Evolutionary conservation across 768 basidiomycete species (phyloP).

Genomic region (Collybiopsis luxurians): DNA sequence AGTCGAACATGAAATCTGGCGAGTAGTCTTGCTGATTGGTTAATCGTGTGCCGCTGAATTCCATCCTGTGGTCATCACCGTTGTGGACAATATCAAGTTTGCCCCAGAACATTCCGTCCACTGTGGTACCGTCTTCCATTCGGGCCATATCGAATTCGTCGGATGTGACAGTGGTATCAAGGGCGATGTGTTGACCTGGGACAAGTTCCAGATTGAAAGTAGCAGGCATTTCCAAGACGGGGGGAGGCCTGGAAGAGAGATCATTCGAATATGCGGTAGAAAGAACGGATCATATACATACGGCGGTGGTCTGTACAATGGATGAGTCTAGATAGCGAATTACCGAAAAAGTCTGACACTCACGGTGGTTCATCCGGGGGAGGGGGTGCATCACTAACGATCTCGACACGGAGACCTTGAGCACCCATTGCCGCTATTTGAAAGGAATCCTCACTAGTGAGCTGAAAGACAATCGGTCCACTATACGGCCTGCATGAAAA

Average conservation of each 20-base stretch:
- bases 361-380: slow-evolving; percentile 84
- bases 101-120: slow-evolving; percentile 87
- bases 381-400: slow-evolving; percentile 81
- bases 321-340: background rate
- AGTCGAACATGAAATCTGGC: slow-evolving; percentile 72
- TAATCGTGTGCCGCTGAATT: slow-evolving; percentile 79
- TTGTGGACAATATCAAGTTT: slow-evolving; percentile 81
- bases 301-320: slow-evolving; percentile 43
- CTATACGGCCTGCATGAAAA: slow-evolving; percentile 6
- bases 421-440: slow-evolving; percentile 86
- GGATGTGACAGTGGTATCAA: slow-evolving; percentile 77
- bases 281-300: slow-evolving; percentile 27
- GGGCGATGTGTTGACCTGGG: slow-evolving; percentile 76
- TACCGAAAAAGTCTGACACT: slow-evolving; percentile 26
- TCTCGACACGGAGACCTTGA: slow-evolving; percentile 81
- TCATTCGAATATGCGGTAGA: slow-evolving; percentile 8
- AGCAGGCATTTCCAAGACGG: slow-evolving; percentile 84
- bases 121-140: slow-evolving; percentile 85
- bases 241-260: slow-evolving; percentile 43
- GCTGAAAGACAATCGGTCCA: slow-evolving; percentile 26
- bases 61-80: slow-evolving; percentile 75
- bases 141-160: slow-evolving; percentile 89
- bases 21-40: slow-evolving; percentile 58
- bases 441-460: slow-evolving; percentile 83
- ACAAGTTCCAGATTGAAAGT: slow-evolving; percentile 79